Percentiles rank a stretch among this genome's conserved stretches.
Conservation (phyloP, 192 early-diverging fungal species). For the Dimargaris xerosporica region DNA sequence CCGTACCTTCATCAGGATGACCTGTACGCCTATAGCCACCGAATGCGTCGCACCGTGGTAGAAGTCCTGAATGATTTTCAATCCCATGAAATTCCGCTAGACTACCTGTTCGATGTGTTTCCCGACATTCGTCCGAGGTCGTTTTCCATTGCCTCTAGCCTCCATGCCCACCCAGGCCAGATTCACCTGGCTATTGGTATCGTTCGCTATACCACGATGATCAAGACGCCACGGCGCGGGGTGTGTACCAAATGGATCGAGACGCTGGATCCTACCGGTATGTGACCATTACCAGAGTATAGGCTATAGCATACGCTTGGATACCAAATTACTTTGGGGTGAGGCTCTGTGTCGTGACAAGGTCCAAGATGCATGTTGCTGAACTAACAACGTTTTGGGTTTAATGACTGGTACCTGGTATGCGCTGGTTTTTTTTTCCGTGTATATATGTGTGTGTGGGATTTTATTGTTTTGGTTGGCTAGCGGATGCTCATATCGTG, state of each 20-base stretch:
- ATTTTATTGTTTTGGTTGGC: no score
- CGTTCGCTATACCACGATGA: constrained; percentile 67
- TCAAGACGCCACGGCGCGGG: constrained; percentile 57
- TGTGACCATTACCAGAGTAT: neutral
- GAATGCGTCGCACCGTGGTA: constrained; percentile 57
- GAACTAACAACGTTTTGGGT: no score
- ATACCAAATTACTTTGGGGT: no score
- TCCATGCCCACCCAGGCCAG: constrained; percentile 13
- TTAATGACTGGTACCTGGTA: no score
- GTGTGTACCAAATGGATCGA: constrained; percentile 71
- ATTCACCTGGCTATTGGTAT: constrained; percentile 74
- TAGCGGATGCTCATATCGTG: constrained; percentile 14
- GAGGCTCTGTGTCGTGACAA: no score
- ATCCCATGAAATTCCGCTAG: constrained; percentile 48
- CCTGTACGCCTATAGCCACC: constrained; percentile 71
- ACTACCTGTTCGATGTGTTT: constrained; percentile 76
- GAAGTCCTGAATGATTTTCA: constrained; percentile 81
- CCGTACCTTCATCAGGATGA: constrained; percentile 42
- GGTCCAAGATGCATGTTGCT: no score
- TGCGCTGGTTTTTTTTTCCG: no score
- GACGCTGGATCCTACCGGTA: constrained; percentile 12
- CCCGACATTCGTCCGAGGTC: constrained; percentile 59
- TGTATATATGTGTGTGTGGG: no score
- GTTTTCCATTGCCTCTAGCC: constrained; percentile 72
- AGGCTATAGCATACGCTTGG: no score